phyloP scores from a whole-genome alignment of 2,329 filamentous ascomycete species.

The Rugonectria rugulosa region DNA sequence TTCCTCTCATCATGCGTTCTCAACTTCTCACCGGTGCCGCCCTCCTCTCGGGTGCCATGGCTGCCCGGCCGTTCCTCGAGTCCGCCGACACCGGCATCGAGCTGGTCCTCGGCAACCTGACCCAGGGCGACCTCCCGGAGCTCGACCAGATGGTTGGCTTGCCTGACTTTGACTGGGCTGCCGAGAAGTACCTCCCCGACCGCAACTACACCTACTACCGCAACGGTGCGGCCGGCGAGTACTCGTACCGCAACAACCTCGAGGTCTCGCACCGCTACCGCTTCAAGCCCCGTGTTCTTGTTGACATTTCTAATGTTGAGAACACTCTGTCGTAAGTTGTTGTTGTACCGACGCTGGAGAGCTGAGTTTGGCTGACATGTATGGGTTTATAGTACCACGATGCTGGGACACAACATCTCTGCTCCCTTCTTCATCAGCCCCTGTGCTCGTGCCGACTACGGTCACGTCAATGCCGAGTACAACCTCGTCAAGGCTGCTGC shows the following conservation, averaged over 20 bases:
- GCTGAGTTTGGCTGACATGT: constrained; percentile 1
- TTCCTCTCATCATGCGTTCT: constrained; percentile 33
- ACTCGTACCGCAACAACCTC: constrained; percentile 64
- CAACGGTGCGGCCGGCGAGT: constrained; percentile 63
- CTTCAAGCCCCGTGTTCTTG: constrained; percentile 56
- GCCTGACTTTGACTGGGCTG: constrained; percentile 62
- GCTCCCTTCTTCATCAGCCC: constrained; percentile 64
- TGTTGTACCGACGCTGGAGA: no score
- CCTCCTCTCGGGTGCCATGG: constrained; percentile 47
- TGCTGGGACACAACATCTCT: constrained; percentile 61
- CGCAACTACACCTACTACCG: constrained; percentile 64
- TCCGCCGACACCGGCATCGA: constrained; percentile 56
- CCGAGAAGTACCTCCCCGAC: constrained; percentile 55
- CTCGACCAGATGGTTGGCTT: constrained; percentile 56
- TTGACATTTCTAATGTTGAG: constrained; percentile 57
- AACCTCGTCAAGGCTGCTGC: constrained; percentile 59
- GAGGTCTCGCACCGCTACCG: constrained; percentile 59
- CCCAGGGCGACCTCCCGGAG: constrained; percentile 49
- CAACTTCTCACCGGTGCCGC: constrained; percentile 35
- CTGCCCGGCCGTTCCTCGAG: constrained; percentile 53
- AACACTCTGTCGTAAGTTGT: constrained; percentile 43
- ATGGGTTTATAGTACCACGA: constrained; percentile 49
- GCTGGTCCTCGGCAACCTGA: constrained; percentile 45
- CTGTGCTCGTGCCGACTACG: constrained; percentile 54
- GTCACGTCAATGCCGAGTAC: constrained; percentile 54